phyloP scores from a whole-genome alignment of 2,329 filamentous ascomycete species.

The Fusarium sp. region DNA sequence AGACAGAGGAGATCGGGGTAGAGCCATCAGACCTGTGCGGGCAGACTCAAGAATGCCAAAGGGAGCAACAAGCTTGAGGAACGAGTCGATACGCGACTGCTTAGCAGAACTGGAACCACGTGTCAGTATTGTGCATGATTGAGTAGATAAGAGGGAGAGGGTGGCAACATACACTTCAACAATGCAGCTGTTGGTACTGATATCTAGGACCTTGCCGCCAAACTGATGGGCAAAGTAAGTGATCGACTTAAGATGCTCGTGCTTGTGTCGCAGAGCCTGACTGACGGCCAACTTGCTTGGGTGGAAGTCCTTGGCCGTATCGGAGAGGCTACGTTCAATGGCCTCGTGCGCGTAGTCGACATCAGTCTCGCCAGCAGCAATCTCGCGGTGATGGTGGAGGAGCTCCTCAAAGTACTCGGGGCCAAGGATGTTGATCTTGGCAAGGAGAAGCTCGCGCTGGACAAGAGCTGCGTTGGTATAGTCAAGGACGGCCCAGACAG shows the following conservation, averaged over 20 bases:
- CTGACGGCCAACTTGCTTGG: slow-evolving; percentile 85
- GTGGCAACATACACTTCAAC: slow-evolving; percentile 81
- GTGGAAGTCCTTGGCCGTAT: slow-evolving; percentile 77
- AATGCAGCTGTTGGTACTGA: slow-evolving; percentile 98
- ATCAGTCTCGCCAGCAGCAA: slow-evolving; percentile 60
- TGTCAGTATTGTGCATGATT: slow-evolving; percentile 35
- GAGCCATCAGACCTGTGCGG: slow-evolving; percentile 93
- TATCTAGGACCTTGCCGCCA: slow-evolving; percentile 95
- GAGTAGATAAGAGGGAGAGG: not conserved
- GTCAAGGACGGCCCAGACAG: slow-evolving; percentile 97
- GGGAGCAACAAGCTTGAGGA: slow-evolving; percentile 92
- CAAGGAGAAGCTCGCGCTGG: slow-evolving; percentile 92
- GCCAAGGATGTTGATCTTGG: slow-evolving; percentile 95
- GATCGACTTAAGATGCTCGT: slow-evolving; percentile 95
- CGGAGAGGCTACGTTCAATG: slow-evolving; percentile 53
- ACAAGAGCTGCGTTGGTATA: slow-evolving; percentile 93
- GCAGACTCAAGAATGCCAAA: slow-evolving; percentile 98
- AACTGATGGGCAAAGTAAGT: slow-evolving; percentile 98
- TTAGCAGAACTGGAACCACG: slow-evolving; percentile 77
- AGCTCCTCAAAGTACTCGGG: slow-evolving; percentile 99
- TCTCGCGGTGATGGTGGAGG: slow-evolving; percentile 93
- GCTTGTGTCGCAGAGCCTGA: slow-evolving; percentile 93
- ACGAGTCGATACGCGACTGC: slow-evolving; percentile 91
- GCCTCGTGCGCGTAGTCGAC: slow-evolving; percentile 54
- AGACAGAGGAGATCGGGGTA: slow-evolving; percentile 89